Conservation (phyloP, 2,329 filamentous ascomycete species). For the Apiospora marii region DNA sequence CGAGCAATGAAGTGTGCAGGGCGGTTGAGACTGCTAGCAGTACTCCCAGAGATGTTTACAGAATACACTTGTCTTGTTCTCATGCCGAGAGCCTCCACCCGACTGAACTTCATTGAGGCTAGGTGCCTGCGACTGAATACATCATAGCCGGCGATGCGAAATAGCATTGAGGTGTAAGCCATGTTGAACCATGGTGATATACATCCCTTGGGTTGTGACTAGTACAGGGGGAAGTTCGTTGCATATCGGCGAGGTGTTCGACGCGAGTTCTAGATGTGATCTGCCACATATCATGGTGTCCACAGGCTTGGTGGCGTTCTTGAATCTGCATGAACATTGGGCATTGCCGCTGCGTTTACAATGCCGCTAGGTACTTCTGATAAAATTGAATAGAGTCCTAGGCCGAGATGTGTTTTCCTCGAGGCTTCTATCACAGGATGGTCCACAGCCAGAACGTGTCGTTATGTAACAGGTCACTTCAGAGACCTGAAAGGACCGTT, state of each 20-base stretch:
- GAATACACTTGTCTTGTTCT: neutral
- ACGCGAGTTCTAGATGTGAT: neutral
- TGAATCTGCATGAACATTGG: neutral
- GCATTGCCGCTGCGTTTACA: neutral
- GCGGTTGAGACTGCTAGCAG: too few species aligned
- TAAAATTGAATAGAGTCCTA: neutral
- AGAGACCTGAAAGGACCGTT: neutral
- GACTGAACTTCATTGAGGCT: neutral
- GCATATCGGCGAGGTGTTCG: neutral
- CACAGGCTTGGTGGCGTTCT: too few species aligned
- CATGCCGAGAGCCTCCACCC: neutral
- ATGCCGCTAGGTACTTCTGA: neutral
- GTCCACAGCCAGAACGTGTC: neutral
- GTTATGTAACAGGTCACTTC: neutral
- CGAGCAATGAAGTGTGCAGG: too few species aligned
- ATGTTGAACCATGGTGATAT: neutral
- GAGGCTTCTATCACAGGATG: neutral
- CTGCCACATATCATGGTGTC: neutral
- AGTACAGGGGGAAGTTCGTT: neutral
- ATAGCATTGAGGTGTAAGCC: neutral
- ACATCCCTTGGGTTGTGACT: neutral
- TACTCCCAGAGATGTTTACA: neutral
- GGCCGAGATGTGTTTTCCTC: neutral
- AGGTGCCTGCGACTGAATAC: neutral
- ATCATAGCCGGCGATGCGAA: neutral